These are phyloP conservation scores for Sanguinoderma infundibulare DNA, from an alignment of 1,284 basidiomycete genomes.

Conservation along the genomic window DNA sequence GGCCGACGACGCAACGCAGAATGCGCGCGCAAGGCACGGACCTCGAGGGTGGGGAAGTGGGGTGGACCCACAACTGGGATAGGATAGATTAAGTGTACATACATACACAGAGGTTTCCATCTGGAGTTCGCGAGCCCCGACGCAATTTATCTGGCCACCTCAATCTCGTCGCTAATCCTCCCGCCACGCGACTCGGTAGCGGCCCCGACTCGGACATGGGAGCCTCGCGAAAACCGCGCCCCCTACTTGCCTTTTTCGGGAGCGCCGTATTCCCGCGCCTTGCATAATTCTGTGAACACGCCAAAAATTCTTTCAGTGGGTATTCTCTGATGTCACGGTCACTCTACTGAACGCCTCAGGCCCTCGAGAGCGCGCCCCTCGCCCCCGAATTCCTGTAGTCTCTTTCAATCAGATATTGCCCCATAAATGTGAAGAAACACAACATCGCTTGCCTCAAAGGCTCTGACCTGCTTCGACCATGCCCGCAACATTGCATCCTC, in stretches of 20 bases:
- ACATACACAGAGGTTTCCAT: neutral
- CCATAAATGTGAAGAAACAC: too few species aligned
- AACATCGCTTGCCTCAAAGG: too few species aligned
- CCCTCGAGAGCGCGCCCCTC: too few species aligned
- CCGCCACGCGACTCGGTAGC: neutral
- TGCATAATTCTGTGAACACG: neutral
- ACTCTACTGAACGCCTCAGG: too few species aligned
- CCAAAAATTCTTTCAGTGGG: too few species aligned
- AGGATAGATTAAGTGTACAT: slow-evolving; percentile 24
- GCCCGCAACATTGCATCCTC: too few species aligned
- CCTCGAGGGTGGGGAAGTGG: slow-evolving; percentile 13
- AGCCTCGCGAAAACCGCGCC: slow-evolving; percentile 1
- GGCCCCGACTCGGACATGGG: slow-evolving; percentile 4
- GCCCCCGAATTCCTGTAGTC: too few species aligned
- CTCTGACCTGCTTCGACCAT: too few species aligned
- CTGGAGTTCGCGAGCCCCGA: slow-evolving; percentile 6
- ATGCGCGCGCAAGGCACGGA: neutral
- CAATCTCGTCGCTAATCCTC: slow-evolving; percentile 24
- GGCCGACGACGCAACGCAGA: too few species aligned
- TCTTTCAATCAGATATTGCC: too few species aligned
- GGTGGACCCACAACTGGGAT: slow-evolving; percentile 27
- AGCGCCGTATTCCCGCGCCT: neutral
- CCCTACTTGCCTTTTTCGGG: neutral
- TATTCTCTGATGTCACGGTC: too few species aligned
- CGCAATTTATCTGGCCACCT: slow-evolving; percentile 26